Percentiles rank a stretch among this genome's conserved stretches.
Conservation (phyloP, 441 rosid genomes). For the Corymbia citriodora region DNA sequence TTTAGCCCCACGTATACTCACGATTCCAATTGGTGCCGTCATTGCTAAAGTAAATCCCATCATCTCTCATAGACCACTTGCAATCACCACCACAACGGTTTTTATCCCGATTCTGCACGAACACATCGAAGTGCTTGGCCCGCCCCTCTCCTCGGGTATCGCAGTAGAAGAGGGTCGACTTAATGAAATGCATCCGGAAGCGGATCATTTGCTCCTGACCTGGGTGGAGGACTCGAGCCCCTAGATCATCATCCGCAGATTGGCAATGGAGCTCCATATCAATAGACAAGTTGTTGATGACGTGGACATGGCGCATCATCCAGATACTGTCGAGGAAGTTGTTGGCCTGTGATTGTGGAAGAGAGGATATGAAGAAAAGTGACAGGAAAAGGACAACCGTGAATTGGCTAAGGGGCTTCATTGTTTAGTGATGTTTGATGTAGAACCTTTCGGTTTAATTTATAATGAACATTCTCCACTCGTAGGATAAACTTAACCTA, state of each 20-base stretch:
- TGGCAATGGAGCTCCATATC: background rate
- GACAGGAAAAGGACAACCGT: background rate
- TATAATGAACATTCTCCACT: background rate
- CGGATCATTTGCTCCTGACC: background rate
- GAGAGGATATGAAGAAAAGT: background rate
- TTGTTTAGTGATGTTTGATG: background rate
- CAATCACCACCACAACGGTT: background rate
- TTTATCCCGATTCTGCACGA: background rate
- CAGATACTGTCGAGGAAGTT: background rate
- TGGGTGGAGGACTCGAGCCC: background rate
- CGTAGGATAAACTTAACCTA: background rate
- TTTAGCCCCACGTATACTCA: background rate
- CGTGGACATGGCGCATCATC: background rate
- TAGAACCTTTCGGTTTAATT: background rate
- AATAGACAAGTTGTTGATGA: background rate
- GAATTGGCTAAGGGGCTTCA: background rate
- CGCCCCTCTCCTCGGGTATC: background rate
- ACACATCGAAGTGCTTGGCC: background rate
- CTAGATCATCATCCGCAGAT: background rate
- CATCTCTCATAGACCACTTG: background rate
- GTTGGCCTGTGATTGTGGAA: background rate
- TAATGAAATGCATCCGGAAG: background rate
- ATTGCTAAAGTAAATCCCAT: background rate
- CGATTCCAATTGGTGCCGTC: fast-evolving
- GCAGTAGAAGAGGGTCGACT: background rate